Base-by-base conservation (phyloP, 2,329 filamentous ascomycete genomes). In the Calonectria crousiana region DNA sequence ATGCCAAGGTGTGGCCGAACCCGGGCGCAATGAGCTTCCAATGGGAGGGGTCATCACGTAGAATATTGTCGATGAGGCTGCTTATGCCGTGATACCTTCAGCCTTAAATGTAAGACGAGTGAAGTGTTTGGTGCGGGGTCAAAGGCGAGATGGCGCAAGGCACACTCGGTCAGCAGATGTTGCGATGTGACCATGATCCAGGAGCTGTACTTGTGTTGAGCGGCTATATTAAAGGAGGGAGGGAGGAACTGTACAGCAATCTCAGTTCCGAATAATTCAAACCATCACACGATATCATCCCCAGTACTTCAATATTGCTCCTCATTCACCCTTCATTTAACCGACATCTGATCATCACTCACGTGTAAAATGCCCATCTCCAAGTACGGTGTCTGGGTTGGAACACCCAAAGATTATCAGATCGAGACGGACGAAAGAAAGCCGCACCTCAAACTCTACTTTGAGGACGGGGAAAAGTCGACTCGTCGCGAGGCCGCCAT, bases 371-470 rank as follows among this genome's bases (percentile, higher is more conserved):
- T 75, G 73, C 73, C 73, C 47, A 44, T 75, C 56, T 23, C 34
- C 14, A 67, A 75, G 41, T 75, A 75, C 34, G 73, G 73, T 20
- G 73, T 75, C 18, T 75, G 73, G 73, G 69, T 69, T 47, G 73
- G 51, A 53, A 53, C 51, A 6, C 51, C 73, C 14, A 72, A 51
- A 28, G 51, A 66, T 6, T 66, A 36, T 38, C 26, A 32, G 10
- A 49, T 69, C n/a, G 62, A 49, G 32, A 58, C 52, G 30, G 69
- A 74, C 34, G 5, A 32, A 20, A 20, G 32, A 10, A 65, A 65
- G 41, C 73, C 69, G 5, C 73, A 75, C 20, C 58, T 41, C 14
- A n/a, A 65, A 1, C 49, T 73, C 36, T 51, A 28, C 16, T 73
- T 70, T 41, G 36, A 70, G 11, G 67, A 74, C 41, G 67, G 67